A percentile compares a stretch with the other conserved stretches of the same genome.
These are phyloP conservation scores for Acanthamoeba healyi DNA, from an alignment of 208 protist species.

Conservation along the genomic window DNA sequence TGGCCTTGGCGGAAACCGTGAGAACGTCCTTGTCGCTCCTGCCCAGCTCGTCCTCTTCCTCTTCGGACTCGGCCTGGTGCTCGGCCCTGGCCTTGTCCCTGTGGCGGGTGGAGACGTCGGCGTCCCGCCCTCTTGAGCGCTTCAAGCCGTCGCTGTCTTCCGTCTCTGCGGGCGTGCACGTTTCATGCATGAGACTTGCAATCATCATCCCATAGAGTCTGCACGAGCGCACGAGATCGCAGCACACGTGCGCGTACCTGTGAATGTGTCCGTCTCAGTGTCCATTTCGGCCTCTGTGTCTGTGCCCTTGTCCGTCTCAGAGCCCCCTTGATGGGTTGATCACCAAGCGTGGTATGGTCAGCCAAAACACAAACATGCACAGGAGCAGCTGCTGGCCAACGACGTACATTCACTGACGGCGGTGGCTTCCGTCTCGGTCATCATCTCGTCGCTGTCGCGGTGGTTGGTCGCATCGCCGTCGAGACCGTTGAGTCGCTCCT, in stretches of 20 bases:
- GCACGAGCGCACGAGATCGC: not conserved
- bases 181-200: too few species aligned
- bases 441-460: not conserved
- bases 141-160: not conserved
- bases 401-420: not conserved
- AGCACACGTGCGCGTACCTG: not conserved
- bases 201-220: too few species aligned
- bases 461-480: not conserved
- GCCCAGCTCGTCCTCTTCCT: not conserved
- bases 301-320: not conserved
- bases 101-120: not conserved
- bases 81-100: not conserved
- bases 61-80: not conserved
- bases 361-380: too few species aligned
- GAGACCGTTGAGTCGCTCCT: not conserved
- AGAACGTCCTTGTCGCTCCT: not conserved
- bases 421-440: not conserved
- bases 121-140: not conserved
- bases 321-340: not conserved
- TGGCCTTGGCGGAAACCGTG: too few species aligned
- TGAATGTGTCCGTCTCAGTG: not conserved
- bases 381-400: too few species aligned
- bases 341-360: too few species aligned
- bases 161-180: too few species aligned
- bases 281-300: not conserved